These are phyloP conservation scores for Didymella lethalis DNA, from an alignment of 2,329 filamentous ascomycete species.

Conservation along the genomic window DNA sequence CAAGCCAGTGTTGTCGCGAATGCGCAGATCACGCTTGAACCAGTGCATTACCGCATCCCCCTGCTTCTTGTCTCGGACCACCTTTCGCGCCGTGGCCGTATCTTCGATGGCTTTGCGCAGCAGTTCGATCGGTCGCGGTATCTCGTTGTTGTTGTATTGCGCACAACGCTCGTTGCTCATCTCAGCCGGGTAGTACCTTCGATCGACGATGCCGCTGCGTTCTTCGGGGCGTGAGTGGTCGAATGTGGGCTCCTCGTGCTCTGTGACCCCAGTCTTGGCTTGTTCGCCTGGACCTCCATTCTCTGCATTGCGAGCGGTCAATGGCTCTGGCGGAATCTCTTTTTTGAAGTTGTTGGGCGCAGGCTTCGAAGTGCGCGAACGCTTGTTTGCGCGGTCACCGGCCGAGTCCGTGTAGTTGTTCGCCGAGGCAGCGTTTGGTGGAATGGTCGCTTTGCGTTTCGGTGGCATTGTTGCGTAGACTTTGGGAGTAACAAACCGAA, in stretches of 20 bases:
- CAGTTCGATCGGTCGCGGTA: slow-evolving; percentile 76
- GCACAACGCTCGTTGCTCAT: slow-evolving; percentile 82
- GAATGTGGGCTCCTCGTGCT: slow-evolving; percentile 24
- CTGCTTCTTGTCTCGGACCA: slow-evolving; percentile 48
- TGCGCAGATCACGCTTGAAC: slow-evolving; percentile 85
- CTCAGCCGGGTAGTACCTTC: slow-evolving; percentile 81
- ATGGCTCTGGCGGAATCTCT: slow-evolving; percentile 9
- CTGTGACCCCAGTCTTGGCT: slow-evolving; percentile 11
- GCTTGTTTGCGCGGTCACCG: slow-evolving; percentile 48
- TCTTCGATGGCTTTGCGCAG: slow-evolving; percentile 68
- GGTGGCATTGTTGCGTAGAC: slow-evolving; percentile 36
- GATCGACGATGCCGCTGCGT: slow-evolving; percentile 53
- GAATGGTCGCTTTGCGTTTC: slow-evolving; percentile 45
- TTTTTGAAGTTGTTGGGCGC: slow-evolving; percentile 37
- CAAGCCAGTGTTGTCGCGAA: slow-evolving; percentile 76
- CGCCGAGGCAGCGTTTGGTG: slow-evolving; percentile 29
- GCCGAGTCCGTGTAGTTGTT: slow-evolving; percentile 45
- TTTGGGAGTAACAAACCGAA: neutral
- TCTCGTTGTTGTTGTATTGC: slow-evolving; percentile 73
- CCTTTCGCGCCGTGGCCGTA: slow-evolving; percentile 63
- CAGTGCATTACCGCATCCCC: slow-evolving; percentile 79
- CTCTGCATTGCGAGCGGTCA: slow-evolving; percentile 25
- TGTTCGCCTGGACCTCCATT: slow-evolving; percentile 30
- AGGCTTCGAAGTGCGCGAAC: slow-evolving; percentile 45
- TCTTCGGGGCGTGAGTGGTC: slow-evolving; percentile 52